Conservation (phyloP, 331 rosid species). For the Cydonia oblonga region DNA sequence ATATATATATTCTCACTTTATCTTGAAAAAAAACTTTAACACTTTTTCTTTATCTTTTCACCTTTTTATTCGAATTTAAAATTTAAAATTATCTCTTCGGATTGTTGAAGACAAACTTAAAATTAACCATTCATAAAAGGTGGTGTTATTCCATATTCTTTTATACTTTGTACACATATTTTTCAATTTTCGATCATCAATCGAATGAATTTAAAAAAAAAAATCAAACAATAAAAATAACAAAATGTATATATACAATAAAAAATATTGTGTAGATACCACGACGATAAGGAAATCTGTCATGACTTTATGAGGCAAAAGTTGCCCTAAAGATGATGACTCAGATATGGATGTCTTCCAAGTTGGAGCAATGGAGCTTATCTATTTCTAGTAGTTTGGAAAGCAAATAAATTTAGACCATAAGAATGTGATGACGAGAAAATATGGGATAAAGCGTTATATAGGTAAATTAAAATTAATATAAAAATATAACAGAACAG, state of each 20-base stretch:
- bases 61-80: not conserved
- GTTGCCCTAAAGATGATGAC: constrained; percentile 22
- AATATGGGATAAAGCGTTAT: constrained; percentile 6
- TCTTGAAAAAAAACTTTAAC: not conserved
- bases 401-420: constrained; percentile 39
- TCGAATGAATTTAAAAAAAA: too few species aligned
- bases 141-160: too few species aligned
- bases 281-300: constrained; percentile 24
- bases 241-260: too few species aligned
- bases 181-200: too few species aligned
- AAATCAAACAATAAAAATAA: too few species aligned
- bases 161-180: too few species aligned
- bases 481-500: not conserved
- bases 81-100: not conserved
- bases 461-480: not conserved
- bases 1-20: not conserved
- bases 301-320: constrained; percentile 58
- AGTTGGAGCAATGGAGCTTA: constrained; percentile 45
- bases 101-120: not conserved
- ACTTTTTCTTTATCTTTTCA: not conserved
- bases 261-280: too few species aligned
- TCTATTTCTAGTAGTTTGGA: constrained; percentile 37
- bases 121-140: too few species aligned
- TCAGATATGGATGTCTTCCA: constrained; percentile 50
- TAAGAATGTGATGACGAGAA: constrained; percentile 33